Conservation (phyloP, 495 filamentous ascomycete species). For the Halenospora varia region DNA sequence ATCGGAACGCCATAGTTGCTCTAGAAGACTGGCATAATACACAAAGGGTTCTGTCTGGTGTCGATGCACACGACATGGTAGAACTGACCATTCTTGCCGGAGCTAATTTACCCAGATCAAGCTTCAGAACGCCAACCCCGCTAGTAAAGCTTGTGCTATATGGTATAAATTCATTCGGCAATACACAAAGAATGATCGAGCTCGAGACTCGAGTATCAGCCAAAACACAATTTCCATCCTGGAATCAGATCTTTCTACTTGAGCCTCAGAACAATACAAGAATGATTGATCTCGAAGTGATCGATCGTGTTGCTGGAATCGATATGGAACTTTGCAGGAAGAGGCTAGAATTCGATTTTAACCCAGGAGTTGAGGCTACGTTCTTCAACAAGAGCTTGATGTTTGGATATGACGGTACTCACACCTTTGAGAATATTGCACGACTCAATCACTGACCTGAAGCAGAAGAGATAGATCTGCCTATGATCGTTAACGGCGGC, state of each 20-base stretch:
- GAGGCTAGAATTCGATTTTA: background rate
- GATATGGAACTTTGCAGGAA: background rate
- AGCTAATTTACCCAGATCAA: conserved; percentile 1
- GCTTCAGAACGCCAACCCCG: background rate
- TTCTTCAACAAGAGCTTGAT: conserved; percentile 9
- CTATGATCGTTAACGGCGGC: background rate
- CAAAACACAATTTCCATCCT: conserved; percentile 1
- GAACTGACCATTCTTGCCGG: conserved; percentile 1
- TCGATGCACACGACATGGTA: background rate
- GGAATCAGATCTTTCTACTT: background rate
- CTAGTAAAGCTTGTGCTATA: conserved; percentile 5
- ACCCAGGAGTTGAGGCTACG: conserved; percentile 11
- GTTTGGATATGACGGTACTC: conserved; percentile 10
- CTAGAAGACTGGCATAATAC: conserved; percentile 9
- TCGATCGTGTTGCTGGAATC: conserved; percentile 1
- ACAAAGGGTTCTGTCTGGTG: conserved; percentile 6
- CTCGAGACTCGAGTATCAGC: background rate
- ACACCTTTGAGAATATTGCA: background rate
- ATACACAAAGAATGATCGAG: background rate
- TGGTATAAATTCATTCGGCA: background rate
- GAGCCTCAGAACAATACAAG: background rate
- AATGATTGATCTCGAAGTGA: conserved; percentile 8
- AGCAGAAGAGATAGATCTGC: conserved; percentile 2
- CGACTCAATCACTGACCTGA: too few relatives aligned
- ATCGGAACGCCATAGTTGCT: background rate